Evolutionary conservation across 148 eudicot genomes (phyloP).

Genomic region (Vaccinium darrowii): DNA sequence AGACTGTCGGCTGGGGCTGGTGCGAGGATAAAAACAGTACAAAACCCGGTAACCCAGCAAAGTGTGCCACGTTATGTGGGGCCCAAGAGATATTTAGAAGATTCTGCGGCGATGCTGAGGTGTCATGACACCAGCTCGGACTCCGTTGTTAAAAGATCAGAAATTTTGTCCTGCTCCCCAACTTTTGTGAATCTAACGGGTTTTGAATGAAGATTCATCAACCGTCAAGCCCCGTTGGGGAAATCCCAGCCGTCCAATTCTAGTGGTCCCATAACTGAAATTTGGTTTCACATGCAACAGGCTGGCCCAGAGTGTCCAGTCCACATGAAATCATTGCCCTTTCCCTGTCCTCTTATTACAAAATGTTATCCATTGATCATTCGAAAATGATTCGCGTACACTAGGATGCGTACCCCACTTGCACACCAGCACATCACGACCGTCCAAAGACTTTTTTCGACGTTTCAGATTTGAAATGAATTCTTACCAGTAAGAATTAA

Average conservation of each 20-base stretch:
- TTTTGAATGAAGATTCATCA: neutral
- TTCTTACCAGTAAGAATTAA: no score
- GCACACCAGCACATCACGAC: no score
- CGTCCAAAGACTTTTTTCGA: no score
- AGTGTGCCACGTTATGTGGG: neutral
- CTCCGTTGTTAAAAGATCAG: neutral
- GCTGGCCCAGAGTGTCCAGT: neutral
- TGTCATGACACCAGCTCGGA: neutral
- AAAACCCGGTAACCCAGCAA: neutral
- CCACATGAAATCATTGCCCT: no score
- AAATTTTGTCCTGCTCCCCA: no score
- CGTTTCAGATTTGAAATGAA: no score
- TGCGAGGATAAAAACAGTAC: neutral
- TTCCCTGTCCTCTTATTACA: no score
- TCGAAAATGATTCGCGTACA: no score
- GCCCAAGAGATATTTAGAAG: neutral
- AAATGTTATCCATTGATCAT: no score
- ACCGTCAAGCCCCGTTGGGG: neutral
- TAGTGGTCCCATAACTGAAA: neutral
- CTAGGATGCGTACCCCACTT: no score
- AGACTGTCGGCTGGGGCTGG: neutral
- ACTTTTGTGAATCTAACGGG: neutral
- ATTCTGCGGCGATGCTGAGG: neutral
- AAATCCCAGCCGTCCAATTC: neutral
- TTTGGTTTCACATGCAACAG: neutral